Conservation (phyloP, 2,329 filamentous ascomycete species). For the Cercospora citrullina region DNA sequence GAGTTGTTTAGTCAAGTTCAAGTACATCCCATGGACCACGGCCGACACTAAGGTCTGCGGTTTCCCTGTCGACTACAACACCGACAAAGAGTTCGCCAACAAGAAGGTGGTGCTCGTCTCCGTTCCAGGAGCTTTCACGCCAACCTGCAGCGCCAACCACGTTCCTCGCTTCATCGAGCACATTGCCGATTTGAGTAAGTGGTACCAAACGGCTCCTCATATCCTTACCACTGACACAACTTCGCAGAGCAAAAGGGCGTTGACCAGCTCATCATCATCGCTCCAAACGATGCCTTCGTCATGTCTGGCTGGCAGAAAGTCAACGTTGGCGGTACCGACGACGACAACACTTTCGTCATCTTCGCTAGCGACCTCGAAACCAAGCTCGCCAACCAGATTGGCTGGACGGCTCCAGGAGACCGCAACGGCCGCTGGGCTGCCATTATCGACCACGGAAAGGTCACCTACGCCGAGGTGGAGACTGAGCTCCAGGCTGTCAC, state of each 20-base stretch:
- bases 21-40: constrained; percentile 28
- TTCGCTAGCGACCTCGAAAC: constrained; percentile 29
- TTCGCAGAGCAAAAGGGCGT: constrained; percentile 26
- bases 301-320: constrained; percentile 30
- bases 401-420: constrained; percentile 28
- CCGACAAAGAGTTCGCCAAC: constrained; percentile 26
- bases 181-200: constrained; percentile 24
- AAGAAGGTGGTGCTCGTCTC: constrained; percentile 29
- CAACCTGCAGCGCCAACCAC: constrained; percentile 29
- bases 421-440: constrained; percentile 28
- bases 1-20: constrained; percentile 26
- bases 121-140: constrained; percentile 27
- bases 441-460: constrained; percentile 28
- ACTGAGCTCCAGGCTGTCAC: constrained; percentile 27
- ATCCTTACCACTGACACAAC: no score
- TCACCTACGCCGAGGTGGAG: constrained; percentile 27
- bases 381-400: constrained; percentile 27
- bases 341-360: constrained; percentile 28
- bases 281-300: constrained; percentile 27
- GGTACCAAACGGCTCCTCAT: no score
- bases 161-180: constrained; percentile 25
- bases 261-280: constrained; percentile 28
- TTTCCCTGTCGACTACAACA: constrained; percentile 23
- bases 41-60: constrained; percentile 28
- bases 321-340: constrained; percentile 21